phyloP scores from a whole-genome alignment of 2,329 filamentous ascomycete genomes.

The Chaetomium sp. region DNA sequence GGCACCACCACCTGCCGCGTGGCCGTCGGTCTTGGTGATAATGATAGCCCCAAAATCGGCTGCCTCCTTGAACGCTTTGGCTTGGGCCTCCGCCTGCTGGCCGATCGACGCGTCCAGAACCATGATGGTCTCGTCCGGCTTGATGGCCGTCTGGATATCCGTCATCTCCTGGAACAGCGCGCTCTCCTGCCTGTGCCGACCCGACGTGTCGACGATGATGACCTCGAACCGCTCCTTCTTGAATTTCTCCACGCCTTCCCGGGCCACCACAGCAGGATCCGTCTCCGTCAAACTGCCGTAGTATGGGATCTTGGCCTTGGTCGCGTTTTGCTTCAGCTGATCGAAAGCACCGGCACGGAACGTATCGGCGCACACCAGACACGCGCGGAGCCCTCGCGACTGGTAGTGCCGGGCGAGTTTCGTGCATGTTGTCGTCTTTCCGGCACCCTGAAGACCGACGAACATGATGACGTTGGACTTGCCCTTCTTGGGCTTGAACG shows the following conservation, averaged over 20 bases:
- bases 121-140: constrained; percentile 96
- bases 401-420: constrained; percentile 95
- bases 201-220: constrained; percentile 97
- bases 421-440: constrained; percentile 97
- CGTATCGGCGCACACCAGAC: constrained; percentile 93
- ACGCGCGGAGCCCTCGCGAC: constrained; percentile 84
- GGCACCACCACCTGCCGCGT: constrained; percentile 90
- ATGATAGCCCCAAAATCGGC: constrained; percentile 98
- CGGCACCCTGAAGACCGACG: constrained; percentile 92
- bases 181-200: constrained; percentile 88
- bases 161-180: constrained; percentile 97
- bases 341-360: constrained; percentile 98
- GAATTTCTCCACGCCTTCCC: constrained; percentile 97
- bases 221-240: constrained; percentile 98
- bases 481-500: constrained; percentile 95
- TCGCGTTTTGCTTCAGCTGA: constrained; percentile 97
- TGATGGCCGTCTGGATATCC: constrained; percentile 86
- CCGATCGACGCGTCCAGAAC: constrained; percentile 95
- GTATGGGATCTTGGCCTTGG: constrained; percentile 98
- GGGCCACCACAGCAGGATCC: constrained; percentile 85
- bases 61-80: constrained; percentile 93
- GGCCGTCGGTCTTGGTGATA: constrained; percentile 97
- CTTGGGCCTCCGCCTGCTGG: constrained; percentile 90
- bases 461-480: constrained; percentile 99
- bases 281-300: constrained; percentile 95